These are phyloP conservation scores for Papiliotrema nemorosa DNA, from an alignment of 1,284 basidiomycete species.

Conservation along the genomic window DNA sequence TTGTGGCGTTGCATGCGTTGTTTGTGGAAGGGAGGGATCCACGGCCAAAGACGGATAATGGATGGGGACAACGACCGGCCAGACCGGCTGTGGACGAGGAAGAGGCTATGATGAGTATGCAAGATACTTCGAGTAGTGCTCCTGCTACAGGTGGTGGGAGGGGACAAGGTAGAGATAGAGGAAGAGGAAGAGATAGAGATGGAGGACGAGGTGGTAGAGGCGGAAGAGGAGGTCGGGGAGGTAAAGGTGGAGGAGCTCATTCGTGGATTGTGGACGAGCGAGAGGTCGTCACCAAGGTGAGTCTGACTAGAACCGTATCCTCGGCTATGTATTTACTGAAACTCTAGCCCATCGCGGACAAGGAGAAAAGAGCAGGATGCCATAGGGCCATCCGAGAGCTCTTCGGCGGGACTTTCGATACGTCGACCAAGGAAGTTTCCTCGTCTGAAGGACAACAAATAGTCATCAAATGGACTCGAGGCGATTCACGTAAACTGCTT, in stretches of 20 bases:
- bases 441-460: conserved; percentile 29
- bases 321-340: conserved; percentile 1
- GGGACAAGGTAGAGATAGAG: conserved; percentile 43
- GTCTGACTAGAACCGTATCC: conserved; percentile 11
- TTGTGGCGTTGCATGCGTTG: conserved; percentile 65
- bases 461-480: conserved; percentile 37
- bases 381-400: conserved; percentile 77
- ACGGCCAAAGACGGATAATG: conserved; percentile 55
- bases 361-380: conserved; percentile 73
- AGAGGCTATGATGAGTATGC: conserved; percentile 31
- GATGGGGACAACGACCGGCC: conserved; percentile 44
- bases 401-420: conserved; percentile 79
- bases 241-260: conserved; percentile 17
- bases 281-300: conserved; percentile 73
- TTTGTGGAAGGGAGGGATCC: conserved; percentile 71
- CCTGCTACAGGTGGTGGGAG: conserved; percentile 29
- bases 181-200: conserved; percentile 50
- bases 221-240: conserved; percentile 51
- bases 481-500: neutral
- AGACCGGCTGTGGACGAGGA: conserved; percentile 38
- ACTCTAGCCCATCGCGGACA: conserved; percentile 71
- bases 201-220: conserved; percentile 53
- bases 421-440: conserved; percentile 39
- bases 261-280: conserved; percentile 55
- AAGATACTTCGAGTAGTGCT: conserved; percentile 20